These are phyloP conservation scores for Gyrodon lividus DNA, from an alignment of 768 basidiomycete genomes.

Conservation along the genomic window DNA sequence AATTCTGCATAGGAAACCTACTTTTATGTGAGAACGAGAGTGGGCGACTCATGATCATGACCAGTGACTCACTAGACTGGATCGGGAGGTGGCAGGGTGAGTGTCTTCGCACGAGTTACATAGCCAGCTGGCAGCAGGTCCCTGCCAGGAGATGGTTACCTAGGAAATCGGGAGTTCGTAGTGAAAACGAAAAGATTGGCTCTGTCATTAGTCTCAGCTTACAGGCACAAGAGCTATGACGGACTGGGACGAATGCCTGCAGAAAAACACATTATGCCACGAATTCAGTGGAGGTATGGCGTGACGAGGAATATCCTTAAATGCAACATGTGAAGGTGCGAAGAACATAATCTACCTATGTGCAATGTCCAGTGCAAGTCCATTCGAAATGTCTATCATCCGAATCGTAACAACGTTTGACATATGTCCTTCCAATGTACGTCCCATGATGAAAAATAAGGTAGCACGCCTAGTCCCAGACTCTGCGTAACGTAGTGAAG, in stretches of 20 bases:
- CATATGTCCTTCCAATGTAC: constrained; percentile 1
- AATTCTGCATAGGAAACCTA: too few relatives aligned
- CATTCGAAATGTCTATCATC: constrained; percentile 22
- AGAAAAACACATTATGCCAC: constrained; percentile 25
- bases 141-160: too few relatives aligned
- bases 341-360: constrained; percentile 28
- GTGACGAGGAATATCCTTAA: constrained; percentile 3
- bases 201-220: too few relatives aligned
- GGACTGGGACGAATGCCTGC: constrained; percentile 7
- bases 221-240: too few relatives aligned
- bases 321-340: constrained; percentile 20
- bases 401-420: constrained; percentile 11
- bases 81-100: too few relatives aligned
- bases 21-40: too few relatives aligned
- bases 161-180: too few relatives aligned
- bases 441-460: background rate
- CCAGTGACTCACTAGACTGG: too few relatives aligned
- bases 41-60: too few relatives aligned
- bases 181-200: too few relatives aligned
- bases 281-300: constrained; percentile 8
- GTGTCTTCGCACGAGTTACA: too few relatives aligned
- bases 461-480: constrained; percentile 21
- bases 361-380: constrained; percentile 30
- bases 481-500: constrained; percentile 34
- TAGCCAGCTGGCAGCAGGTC: too few relatives aligned